Evolutionary conservation across 306 rosid genomes (phyloP).

Genomic region (Pyrus bretschneideri): DNA sequence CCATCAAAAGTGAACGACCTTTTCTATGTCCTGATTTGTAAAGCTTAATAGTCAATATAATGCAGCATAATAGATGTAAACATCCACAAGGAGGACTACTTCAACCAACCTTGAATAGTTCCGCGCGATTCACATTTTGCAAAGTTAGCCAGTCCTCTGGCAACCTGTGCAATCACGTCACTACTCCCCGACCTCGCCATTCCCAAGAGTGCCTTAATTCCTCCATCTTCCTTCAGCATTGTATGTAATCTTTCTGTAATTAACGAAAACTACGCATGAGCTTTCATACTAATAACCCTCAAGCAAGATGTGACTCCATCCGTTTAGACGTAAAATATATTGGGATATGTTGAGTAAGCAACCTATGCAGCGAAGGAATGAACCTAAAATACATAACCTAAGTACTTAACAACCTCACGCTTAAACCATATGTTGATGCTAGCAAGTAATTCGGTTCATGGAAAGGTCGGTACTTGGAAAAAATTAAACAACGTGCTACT

Average conservation of each 20-base stretch:
- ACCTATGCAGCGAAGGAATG: background rate
- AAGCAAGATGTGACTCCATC: background rate
- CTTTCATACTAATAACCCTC: background rate
- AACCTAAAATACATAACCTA: background rate
- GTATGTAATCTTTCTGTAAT: constrained; percentile 45
- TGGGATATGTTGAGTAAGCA: background rate
- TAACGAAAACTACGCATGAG: constrained; percentile 2
- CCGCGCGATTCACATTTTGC: constrained; percentile 66
- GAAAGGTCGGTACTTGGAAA: background rate
- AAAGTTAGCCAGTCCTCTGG: constrained; percentile 62
- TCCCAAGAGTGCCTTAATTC: constrained; percentile 50
- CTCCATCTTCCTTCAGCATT: constrained; percentile 57
- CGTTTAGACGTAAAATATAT: background rate
- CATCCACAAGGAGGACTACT: background rate
- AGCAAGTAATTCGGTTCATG: background rate
- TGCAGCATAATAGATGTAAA: background rate
- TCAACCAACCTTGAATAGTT: constrained; percentile 43
- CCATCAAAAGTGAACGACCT: constrained; percentile 48
- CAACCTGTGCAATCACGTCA: constrained; percentile 63
- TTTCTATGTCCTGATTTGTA: constrained; percentile 40
- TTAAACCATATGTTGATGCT: background rate
- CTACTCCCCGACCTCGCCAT: constrained; percentile 44
- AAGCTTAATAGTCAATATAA: background rate
- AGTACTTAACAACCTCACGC: background rate
- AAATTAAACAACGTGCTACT: background rate